A percentile compares a stretch with the other conserved stretches of the same genome.
Evolutionary conservation across 2,329 filamentous ascomycete species (phyloP).

Genomic region (Aspergillus calidoustus): DNA sequence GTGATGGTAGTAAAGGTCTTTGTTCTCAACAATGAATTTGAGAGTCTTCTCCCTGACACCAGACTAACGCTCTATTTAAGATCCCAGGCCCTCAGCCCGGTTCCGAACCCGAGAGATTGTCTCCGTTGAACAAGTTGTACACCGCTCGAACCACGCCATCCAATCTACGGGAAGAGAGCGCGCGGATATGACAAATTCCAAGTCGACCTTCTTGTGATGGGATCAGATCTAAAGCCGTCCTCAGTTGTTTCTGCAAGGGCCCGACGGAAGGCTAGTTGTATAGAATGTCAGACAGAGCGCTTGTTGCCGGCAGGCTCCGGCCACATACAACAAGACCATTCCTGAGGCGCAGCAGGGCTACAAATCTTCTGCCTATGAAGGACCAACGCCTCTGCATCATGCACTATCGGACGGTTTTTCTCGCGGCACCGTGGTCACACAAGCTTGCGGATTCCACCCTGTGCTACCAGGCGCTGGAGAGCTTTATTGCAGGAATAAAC

Average conservation of each 20-base stretch:
- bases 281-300: constrained; percentile 24
- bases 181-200: constrained; percentile 22
- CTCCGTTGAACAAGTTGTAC: constrained; percentile 22
- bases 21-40: neutral
- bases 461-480: neutral
- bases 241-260: constrained; percentile 26
- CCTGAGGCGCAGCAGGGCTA: neutral
- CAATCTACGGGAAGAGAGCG: constrained; percentile 24
- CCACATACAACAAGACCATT: constrained; percentile 5
- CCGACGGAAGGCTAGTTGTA: constrained; percentile 25
- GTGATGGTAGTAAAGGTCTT: neutral
- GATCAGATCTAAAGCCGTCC: constrained; percentile 19
- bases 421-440: constrained; percentile 1
- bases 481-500: constrained; percentile 13
- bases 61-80: constrained; percentile 22
- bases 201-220: constrained; percentile 17
- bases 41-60: neutral
- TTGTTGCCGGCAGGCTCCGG: constrained; percentile 12
- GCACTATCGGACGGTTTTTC: constrained; percentile 10
- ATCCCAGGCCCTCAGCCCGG: constrained; percentile 12
- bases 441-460: constrained; percentile 1
- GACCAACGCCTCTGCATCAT: constrained; percentile 9
- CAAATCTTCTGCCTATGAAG: neutral
- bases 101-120: constrained; percentile 11
- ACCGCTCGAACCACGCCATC: constrained; percentile 26